Percentiles rank a stretch among this genome's conserved stretches.
Evolutionary conservation across 768 basidiomycete genomes (phyloP).

Genomic region (Suillus subaureus): DNA sequence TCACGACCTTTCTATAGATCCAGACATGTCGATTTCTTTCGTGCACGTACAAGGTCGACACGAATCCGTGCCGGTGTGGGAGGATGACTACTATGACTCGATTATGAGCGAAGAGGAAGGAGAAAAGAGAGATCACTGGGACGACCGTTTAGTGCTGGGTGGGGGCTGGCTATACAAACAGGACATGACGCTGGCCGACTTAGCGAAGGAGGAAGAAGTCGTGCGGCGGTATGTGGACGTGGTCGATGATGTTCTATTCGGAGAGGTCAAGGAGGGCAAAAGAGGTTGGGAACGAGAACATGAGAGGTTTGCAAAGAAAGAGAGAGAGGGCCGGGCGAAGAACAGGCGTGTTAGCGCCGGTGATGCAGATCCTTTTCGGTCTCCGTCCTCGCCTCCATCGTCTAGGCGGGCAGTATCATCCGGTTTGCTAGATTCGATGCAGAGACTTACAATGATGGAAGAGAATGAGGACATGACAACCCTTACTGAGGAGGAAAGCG

Average conservation of each 20-base stretch:
- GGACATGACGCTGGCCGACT: conserved; percentile 54
- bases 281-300: conserved; percentile 51
- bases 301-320: conserved; percentile 48
- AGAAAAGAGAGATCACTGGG: conserved; percentile 75
- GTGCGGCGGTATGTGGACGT: conserved; percentile 68
- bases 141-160: conserved; percentile 76
- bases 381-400: conserved; percentile 22
- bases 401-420: conserved; percentile 60
- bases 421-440: conserved; percentile 58
- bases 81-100: conserved; percentile 51
- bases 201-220: conserved; percentile 58
- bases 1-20: conserved; percentile 41
- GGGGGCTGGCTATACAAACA: conserved; percentile 83
- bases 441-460: conserved; percentile 46
- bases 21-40: conserved; percentile 66
- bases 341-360: conserved; percentile 33
- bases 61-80: conserved; percentile 79
- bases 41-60: conserved; percentile 68
- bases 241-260: conserved; percentile 82
- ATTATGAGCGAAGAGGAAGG: conserved; percentile 49
- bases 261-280: conserved; percentile 50
- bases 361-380: conserved; percentile 29
- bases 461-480: conserved; percentile 61
- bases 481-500: conserved; percentile 41
- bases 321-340: conserved; percentile 41